phyloP scores from a whole-genome alignment of 73 alveolate genomes.

The Blepharisma stoltei region DNA sequence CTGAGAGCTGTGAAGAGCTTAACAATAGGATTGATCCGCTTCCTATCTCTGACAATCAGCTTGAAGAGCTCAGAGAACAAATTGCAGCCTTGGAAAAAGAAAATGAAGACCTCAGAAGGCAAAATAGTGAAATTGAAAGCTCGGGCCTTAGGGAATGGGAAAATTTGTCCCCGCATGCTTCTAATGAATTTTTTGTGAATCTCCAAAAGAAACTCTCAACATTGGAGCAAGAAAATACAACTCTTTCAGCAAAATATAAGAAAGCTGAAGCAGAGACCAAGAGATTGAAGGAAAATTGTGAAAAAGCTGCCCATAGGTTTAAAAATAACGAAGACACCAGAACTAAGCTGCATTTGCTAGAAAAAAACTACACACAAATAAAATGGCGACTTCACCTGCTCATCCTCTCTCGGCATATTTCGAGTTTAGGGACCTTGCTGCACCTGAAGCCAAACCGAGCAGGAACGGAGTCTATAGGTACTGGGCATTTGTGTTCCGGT shows the following conservation, averaged over 20 bases:
- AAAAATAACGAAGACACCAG: not conserved
- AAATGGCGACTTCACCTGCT: not conserved
- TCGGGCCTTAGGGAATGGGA: not conserved
- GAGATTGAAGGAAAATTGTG: conserved; percentile 5
- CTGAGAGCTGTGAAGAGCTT: too few relatives aligned
- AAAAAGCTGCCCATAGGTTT: not conserved
- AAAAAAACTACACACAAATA: not conserved
- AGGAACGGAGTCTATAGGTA: not conserved
- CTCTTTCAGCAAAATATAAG: not conserved
- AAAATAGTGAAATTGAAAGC: not conserved
- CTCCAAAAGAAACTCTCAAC: not conserved
- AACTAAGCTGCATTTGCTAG: not conserved
- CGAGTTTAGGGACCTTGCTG: not conserved
- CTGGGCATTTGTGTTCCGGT: too few relatives aligned
- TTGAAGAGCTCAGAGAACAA: not conserved
- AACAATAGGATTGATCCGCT: too few relatives aligned
- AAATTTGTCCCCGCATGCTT: not conserved
- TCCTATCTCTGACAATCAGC: too few relatives aligned
- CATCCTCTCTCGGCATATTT: not conserved
- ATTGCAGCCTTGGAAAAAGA: conserved; percentile 4
- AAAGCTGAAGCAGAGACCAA: not conserved
- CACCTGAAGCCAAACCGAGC: not conserved
- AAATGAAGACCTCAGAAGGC: not conserved
- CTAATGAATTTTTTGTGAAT: conserved; percentile 22
- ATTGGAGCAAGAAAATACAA: conserved; percentile 9